phyloP scores from a whole-genome alignment of 257 asterid species.

The Solanum piurae region DNA sequence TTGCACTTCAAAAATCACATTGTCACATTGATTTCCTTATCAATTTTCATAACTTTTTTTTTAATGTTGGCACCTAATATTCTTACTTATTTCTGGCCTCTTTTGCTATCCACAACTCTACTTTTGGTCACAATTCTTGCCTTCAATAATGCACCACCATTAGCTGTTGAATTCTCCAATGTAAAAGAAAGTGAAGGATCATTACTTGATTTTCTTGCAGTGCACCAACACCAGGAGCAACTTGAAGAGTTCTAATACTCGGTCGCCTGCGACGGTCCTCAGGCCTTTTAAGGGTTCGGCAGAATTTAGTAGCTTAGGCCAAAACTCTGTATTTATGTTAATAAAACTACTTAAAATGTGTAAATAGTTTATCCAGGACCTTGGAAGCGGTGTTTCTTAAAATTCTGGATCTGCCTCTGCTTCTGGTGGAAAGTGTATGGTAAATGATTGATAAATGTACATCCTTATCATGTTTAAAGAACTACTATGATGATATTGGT shows the following conservation, averaged over 20 bases:
- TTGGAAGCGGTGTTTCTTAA: background rate
- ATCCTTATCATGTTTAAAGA: background rate
- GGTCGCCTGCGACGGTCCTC: background rate
- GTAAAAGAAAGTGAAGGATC: conserved; percentile 18
- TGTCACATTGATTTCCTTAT: conserved; percentile 13
- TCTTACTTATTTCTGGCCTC: conserved; percentile 47
- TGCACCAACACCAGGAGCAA: conserved; percentile 19
- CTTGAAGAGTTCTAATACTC: conserved; percentile 11
- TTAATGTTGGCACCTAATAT: conserved; percentile 19
- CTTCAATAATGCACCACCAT: conserved; percentile 27
- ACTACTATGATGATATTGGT: background rate
- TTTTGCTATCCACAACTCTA: conserved; percentile 37
- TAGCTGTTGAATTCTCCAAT: conserved; percentile 14
- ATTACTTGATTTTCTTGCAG: conserved; percentile 28
- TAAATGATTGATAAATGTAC: background rate
- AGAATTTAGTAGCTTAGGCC: background rate
- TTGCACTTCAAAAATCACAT: conserved; percentile 18
- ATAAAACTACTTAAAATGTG: background rate
- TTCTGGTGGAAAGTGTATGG: background rate
- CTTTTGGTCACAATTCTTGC: conserved; percentile 24
- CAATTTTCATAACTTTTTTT: conserved; percentile 13
- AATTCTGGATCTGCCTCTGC: background rate
- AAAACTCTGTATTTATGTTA: background rate
- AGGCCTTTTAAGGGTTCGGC: background rate
- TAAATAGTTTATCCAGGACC: background rate